phyloP scores from a whole-genome alignment of 1,139 yeast genomes.

The Ogataea hybrid region DNA sequence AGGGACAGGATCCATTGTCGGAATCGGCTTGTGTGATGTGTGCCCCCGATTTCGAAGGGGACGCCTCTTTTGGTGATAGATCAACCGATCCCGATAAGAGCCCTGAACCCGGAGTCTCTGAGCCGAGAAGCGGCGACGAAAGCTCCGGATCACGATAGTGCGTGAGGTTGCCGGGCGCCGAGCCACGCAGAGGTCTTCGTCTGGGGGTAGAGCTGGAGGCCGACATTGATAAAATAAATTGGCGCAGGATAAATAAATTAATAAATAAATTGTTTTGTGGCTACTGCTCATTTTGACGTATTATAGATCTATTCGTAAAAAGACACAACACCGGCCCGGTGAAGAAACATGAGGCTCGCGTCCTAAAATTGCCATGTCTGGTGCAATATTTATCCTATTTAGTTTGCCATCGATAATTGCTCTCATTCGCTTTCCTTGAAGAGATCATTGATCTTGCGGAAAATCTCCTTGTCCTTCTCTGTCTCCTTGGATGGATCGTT shows the following conservation, averaged over 20 bases:
- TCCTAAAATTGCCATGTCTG: no score
- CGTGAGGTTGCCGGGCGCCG: conserved; percentile 20
- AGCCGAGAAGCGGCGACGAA: not conserved
- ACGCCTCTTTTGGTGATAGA: no score
- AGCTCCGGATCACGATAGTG: conserved; percentile 16
- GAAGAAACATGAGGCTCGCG: no score
- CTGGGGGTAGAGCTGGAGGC: conserved; percentile 13
- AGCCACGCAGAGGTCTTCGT: conserved; percentile 15
- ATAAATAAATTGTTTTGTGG: not conserved
- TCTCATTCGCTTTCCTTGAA: no score
- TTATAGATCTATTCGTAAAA: no score
- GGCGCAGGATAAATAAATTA: conserved; percentile 2
- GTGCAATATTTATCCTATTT: no score
- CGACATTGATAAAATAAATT: conserved; percentile 10
- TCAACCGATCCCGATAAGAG: conserved; percentile 7
- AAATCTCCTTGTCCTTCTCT: no score
- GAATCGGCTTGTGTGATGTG: conserved; percentile 4
- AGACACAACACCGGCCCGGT: no score
- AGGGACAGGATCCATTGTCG: conserved; percentile 28
- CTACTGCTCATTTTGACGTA: no score
- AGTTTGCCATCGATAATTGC: no score
- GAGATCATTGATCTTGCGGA: no score
- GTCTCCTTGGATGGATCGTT: no score
- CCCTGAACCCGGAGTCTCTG: conserved; percentile 5
- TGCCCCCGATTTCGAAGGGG: not conserved